Evolutionary conservation across 768 basidiomycete species (phyloP), one percentile per base, ranked within the genome.

Genomic region (Boletus huronensis): DNA sequence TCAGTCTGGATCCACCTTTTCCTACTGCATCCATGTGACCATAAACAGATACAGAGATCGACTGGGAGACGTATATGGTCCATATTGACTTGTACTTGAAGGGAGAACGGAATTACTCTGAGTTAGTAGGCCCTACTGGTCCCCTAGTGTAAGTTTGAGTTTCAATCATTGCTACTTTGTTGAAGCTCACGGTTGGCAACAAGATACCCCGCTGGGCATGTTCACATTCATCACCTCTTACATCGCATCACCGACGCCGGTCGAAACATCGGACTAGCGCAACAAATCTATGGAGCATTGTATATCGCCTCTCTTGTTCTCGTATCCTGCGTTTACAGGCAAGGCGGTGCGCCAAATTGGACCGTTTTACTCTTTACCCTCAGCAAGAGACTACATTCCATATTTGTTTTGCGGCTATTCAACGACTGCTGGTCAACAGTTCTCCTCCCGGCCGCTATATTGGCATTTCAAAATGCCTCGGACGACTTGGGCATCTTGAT

Each of bases 31-130:
- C 32, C 32, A 48, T 57, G 40, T 63, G 52, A 66, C 66, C 57
- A 46, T 58, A 32, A 50, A 48, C 75, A 98, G 96, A 95, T 74
- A 98, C 97, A 11, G 95, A 99, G 73, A 99, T 99, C 63, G 97
- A 99, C 73, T 98, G 92, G 85, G 81, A 87, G 64, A 98, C 97
- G 0, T 99, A 99, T 67, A 93, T 98, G 84, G 75, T 87, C 49
- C 97, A 98, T 50, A 80, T 90, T 1, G 79, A 86, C 52, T 68
- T 88, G 39, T 93, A 90, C 72, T 63, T 90, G 44, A 80, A 82
- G 51, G 94, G 94, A 32, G 87, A 95, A 68, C 78, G 86, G 44
- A 82, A 94, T 64, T 99, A 99, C 67, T 78, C 82, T 13, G 70
- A 76, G 55, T 87, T 99, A 47, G 76, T 81, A 52, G 97, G 97